A percentile compares a stretch with the other conserved stretches of the same genome.
These are phyloP conservation scores for Polygonum aviculare DNA, from an alignment of 148 eudicot genomes.

Conservation along the genomic window DNA sequence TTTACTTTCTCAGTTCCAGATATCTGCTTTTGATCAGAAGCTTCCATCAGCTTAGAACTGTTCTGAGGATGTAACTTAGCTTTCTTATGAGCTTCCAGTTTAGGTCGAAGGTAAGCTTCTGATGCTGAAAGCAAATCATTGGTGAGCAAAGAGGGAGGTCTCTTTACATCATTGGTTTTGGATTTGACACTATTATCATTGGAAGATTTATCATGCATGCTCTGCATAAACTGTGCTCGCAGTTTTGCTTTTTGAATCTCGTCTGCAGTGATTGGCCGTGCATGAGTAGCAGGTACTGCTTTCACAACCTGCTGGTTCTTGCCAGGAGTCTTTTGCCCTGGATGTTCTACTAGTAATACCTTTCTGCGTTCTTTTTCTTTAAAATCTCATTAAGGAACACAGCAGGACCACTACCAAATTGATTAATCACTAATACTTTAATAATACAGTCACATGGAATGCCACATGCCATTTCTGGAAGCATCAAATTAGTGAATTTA, in stretches of 20 bases:
- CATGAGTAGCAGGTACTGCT: slow-evolving; percentile 37
- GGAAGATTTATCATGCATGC: slow-evolving; percentile 36
- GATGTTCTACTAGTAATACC: slow-evolving; percentile 85
- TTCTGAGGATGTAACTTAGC: slow-evolving; percentile 31
- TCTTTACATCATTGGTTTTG: slow-evolving; percentile 38
- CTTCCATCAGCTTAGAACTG: slow-evolving; percentile 25
- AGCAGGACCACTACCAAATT: not conserved
- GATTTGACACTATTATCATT: slow-evolving; percentile 24
- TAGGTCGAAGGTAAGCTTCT: slow-evolving; percentile 38
- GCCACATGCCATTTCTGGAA: not conserved
- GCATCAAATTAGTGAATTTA: not conserved
- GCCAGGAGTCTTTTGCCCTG: slow-evolving; percentile 61
- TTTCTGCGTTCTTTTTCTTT: slow-evolving; percentile 86
- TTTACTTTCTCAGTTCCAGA: slow-evolving; percentile 36
- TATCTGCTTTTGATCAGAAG: slow-evolving; percentile 26
- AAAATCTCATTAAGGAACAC: slow-evolving; percentile 41
- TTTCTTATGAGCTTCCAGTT: slow-evolving; percentile 54
- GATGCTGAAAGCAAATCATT: slow-evolving; percentile 36
- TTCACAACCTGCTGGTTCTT: slow-evolving; percentile 49
- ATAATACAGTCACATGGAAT: not conserved
- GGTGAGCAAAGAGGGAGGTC: slow-evolving; percentile 30
- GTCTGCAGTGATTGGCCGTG: slow-evolving; percentile 94
- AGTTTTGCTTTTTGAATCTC: slow-evolving; percentile 93
- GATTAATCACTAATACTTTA: not conserved
- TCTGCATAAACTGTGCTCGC: slow-evolving; percentile 78